Evolutionary conservation across 148 eudicot genomes (phyloP), one percentile per base, ranked within the genome.

Genomic region (Rhododendron simsii): DNA sequence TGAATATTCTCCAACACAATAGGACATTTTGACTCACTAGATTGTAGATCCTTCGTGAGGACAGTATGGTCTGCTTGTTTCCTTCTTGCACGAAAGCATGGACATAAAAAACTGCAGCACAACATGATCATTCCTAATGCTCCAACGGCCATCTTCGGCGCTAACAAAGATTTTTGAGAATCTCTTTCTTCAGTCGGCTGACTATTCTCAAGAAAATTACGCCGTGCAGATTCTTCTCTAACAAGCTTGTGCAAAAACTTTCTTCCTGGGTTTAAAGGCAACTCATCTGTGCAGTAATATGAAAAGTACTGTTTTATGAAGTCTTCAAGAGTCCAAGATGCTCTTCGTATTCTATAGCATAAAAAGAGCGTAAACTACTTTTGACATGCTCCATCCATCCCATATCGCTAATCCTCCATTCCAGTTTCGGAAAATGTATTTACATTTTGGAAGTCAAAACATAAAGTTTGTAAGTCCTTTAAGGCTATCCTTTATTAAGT

Each of bases 41-140:
- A 89, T 85, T 33, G 84, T 21, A 86, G 86, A 26, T 95, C 98
- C 87, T 90, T 93, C 57, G 89, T 86, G 78, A 91, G 91, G 87
- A 87, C 92, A n/a, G 88, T 41, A 44, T 90, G 90, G 33, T 78
- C 50, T 45, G 81, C 53, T 55, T 88, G 95, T 89, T 89, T 95
- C 90, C 91, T 93, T 91, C 69, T 93, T 59, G 93, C 80, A 59
- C 87, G 92, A 86, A 93, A 89, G 85, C 98, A 96, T 44, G 98
- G 95, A 82, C 96, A 96, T 63, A 95, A 44, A 23, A 93, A 83
- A 71, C 76, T 23, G 80, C 99, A 95, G 20, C 96, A 93, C 50
- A 94, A 77, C 85, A 93, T 2, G 6, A 97, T 87, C 63, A 93
- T 79, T 85, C 91, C 98, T 9, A 98, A 95, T 73, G 78, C 90